phyloP scores from a whole-genome alignment of 192 early-diverging fungal genomes.

The Umbelopsis isabellina region DNA sequence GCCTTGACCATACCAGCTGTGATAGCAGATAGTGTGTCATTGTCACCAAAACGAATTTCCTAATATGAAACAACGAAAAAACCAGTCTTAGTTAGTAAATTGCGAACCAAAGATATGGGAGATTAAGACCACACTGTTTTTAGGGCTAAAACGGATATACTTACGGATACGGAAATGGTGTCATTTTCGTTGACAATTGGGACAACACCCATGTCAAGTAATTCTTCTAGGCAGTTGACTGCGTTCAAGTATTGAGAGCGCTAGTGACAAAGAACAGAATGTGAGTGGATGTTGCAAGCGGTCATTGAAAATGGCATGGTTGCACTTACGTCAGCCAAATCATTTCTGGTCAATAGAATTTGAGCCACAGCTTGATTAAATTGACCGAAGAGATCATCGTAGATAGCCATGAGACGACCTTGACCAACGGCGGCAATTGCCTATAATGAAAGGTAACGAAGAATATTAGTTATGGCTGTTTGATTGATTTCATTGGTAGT shows the following conservation, averaged over 20 bases:
- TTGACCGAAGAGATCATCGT: slow-evolving; percentile 92
- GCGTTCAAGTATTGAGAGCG: slow-evolving; percentile 96
- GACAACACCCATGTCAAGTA: slow-evolving; percentile 87
- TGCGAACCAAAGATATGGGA: background rate
- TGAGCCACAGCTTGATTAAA: slow-evolving; percentile 94
- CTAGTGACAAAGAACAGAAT: slow-evolving; percentile 47
- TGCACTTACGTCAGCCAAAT: slow-evolving; percentile 79
- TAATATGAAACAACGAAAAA: slow-evolving; percentile 43
- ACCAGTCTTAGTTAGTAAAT: background rate
- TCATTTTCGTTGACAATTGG: slow-evolving; percentile 99
- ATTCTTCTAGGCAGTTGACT: slow-evolving; percentile 87
- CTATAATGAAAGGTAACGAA: slow-evolving; percentile 42
- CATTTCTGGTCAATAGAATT: slow-evolving; percentile 90
- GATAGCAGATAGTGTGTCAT: slow-evolving; percentile 97
- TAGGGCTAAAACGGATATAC: background rate
- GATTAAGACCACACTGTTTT: background rate
- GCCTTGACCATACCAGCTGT: slow-evolving; percentile 97
- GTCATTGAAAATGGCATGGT: background rate
- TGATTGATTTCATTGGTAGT: slow-evolving; percentile 15
- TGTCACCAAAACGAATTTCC: slow-evolving; percentile 98
- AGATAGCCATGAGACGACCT: slow-evolving; percentile 94
- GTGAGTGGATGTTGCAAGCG: background rate
- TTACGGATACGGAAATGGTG: slow-evolving; percentile 71
- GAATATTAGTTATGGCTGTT: slow-evolving; percentile 6
- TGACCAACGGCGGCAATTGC: slow-evolving; percentile 97